Evolutionary conservation across 768 basidiomycete genomes (phyloP).

Genomic region (Trametes cubensis): DNA sequence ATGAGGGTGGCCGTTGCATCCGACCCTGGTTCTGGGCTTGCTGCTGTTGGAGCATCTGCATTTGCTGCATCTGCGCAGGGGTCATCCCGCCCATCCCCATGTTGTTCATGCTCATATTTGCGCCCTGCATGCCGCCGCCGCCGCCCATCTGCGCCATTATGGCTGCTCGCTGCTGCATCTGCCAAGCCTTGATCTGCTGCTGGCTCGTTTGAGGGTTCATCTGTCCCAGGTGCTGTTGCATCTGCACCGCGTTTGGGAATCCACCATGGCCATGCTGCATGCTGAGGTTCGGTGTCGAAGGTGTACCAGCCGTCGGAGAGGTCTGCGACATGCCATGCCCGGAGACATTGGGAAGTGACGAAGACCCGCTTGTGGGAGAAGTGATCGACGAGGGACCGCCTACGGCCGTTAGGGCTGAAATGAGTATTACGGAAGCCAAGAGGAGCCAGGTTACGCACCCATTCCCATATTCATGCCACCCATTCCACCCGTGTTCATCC

Average conservation of each 20-base stretch:
- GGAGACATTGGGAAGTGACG: constrained; percentile 16
- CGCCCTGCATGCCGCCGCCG: constrained; percentile 24
- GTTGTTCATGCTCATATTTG: constrained; percentile 16
- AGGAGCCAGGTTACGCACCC: constrained; percentile 3
- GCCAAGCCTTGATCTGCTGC: constrained; percentile 27
- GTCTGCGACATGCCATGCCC: constrained; percentile 10
- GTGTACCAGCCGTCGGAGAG: constrained; percentile 5
- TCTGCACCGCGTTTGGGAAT: constrained; percentile 22
- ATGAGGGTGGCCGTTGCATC: constrained; percentile 22
- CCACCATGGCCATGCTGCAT: constrained; percentile 8
- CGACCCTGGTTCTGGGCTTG: constrained; percentile 4
- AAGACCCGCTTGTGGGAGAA: constrained; percentile 15
- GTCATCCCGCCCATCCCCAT: constrained; percentile 18
- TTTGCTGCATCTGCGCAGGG: constrained; percentile 32
- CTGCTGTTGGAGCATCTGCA: constrained; percentile 28
- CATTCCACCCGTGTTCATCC: constrained; percentile 26
- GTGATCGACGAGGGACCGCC: constrained; percentile 4
- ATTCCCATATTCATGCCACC: constrained; percentile 21
- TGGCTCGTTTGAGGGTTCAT: constrained; percentile 34
- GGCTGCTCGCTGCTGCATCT: constrained; percentile 34
- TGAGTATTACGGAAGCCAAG: not conserved
- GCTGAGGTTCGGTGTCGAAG: constrained; percentile 12
- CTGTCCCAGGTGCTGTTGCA: constrained; percentile 36
- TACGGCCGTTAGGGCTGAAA: not conserved
- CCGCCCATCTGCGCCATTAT: constrained; percentile 19